Evolutionary conservation across 2,329 filamentous ascomycete species (phyloP), one percentile per base, ranked within the genome.

Genomic region (Cladosporium oxysporum): DNA sequence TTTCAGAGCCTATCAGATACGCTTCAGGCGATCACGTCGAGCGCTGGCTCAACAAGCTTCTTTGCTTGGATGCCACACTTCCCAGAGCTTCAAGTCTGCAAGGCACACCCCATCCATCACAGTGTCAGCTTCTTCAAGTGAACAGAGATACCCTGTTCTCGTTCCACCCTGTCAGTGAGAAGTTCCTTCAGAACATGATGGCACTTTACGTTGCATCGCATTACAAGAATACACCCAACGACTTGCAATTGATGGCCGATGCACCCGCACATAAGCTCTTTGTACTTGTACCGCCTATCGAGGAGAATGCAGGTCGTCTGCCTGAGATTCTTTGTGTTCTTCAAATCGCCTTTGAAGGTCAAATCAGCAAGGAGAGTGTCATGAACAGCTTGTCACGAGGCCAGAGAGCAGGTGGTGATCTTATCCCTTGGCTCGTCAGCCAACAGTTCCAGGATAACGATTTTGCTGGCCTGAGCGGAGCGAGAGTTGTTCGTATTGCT

Each of bases 391-490:
- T 99, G 69, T 94, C 91, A 73, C 87, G 95, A 76, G 96, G 95
- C 44, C 91, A 95, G 76, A 86, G 95, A 71, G 92, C 94, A 1
- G 89, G 91, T 47, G 95, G 95, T 73, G 95, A 99, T 78, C 82
- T 99, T 63, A 99, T 99, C 66, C 95, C 95, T 0, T 99, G 95
- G 95, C 86, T 98, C 35, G 91, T 99, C 69, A 96, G 92, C 76
- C 93, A 98, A 76, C 95, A 99, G 76, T 99, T 97, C 82, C 95
- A 98, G 76, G 95, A 99, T 73, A 92, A 96, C 70, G 93, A 97
- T 70, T 99, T 99, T 76, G 95, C 94, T 14, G 90, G 91, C 49
- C 84, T 99, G 0, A 98, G 94, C 16, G 96, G 95, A 65, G 95
- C 94, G 37, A 88, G 95, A 68, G 83, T 99, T 57, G 94, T 99